Evolutionary conservation across 768 basidiomycete genomes (phyloP).

Genomic region (Panaeolus cyanescens): DNA sequence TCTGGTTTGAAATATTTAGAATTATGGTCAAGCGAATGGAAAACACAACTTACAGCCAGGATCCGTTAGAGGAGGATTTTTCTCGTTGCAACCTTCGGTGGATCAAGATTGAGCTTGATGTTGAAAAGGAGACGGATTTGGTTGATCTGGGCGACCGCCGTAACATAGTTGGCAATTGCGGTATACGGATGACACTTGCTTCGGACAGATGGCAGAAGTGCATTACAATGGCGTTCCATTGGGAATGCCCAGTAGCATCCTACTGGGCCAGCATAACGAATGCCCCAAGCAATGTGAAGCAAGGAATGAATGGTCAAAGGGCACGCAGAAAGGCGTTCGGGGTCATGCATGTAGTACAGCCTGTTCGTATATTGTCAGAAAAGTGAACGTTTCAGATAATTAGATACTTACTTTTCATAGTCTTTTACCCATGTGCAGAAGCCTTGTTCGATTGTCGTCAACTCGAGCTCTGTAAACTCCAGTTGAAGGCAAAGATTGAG

Average conservation of each 20-base stretch:
- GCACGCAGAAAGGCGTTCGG: conserved; percentile 17
- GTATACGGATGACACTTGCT: conserved; percentile 32
- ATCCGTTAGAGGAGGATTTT: too few relatives aligned
- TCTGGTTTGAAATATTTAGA: neutral
- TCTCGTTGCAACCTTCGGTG: too few relatives aligned
- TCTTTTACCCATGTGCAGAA: conserved; percentile 36
- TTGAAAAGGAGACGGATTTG: conserved; percentile 19
- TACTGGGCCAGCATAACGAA: conserved; percentile 32
- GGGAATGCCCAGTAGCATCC: conserved; percentile 40
- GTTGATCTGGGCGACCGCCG: conserved; percentile 29
- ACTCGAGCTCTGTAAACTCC: conserved; percentile 21
- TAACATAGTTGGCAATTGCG: conserved; percentile 25
- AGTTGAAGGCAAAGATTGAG: conserved; percentile 33
- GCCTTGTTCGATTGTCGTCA: conserved; percentile 23
- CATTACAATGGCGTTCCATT: conserved; percentile 38
- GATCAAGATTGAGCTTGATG: too few relatives aligned
- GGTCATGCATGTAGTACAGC: conserved; percentile 29
- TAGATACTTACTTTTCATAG: conserved; percentile 37
- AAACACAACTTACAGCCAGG: neutral
- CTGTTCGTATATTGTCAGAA: conserved; percentile 14
- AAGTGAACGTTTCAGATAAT: neutral
- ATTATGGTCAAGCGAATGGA: neutral
- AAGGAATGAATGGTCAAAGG: conserved; percentile 34
- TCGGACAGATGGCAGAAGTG: conserved; percentile 23
- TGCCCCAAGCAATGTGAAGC: conserved; percentile 35